These are phyloP conservation scores for Fusarium sacchari DNA, from an alignment of 2,329 filamentous ascomycete genomes.

Conservation along the genomic window DNA sequence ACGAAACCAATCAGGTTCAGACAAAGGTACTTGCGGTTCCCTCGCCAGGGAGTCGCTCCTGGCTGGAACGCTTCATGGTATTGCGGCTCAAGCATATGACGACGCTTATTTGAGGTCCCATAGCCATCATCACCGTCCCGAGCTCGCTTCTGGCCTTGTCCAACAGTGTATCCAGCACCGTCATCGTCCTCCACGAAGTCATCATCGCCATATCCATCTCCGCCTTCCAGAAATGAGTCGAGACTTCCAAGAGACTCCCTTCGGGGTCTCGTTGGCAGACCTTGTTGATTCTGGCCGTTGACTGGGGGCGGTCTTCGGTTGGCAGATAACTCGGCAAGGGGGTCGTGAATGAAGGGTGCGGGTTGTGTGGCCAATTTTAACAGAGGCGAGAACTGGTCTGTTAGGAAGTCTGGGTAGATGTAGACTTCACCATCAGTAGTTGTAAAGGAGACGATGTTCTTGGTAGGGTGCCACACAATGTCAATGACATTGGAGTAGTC, in stretches of 20 bases:
- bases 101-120: constrained; percentile 60
- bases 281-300: constrained; percentile 65
- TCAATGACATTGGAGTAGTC: constrained; percentile 87
- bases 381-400: constrained; percentile 65
- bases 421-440: constrained; percentile 93
- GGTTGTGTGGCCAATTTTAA: constrained; percentile 72
- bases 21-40: constrained; percentile 91
- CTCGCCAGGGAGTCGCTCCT: constrained; percentile 94
- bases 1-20: constrained; percentile 94
- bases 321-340: constrained; percentile 73
- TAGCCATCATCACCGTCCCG: constrained; percentile 63
- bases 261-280: constrained; percentile 61
- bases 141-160: constrained; percentile 59
- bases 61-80: constrained; percentile 91
- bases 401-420: constrained; percentile 79
- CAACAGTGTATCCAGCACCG: constrained; percentile 84
- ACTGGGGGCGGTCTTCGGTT: constrained; percentile 66
- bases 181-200: constrained; percentile 97
- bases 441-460: constrained; percentile 91
- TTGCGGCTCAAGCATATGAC: constrained; percentile 65
- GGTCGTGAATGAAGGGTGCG: constrained; percentile 87
- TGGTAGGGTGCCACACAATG: constrained; percentile 88
- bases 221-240: constrained; percentile 78
- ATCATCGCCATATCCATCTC: constrained; percentile 66
- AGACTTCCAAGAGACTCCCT: constrained; percentile 78